Evolutionary conservation across 2,329 filamentous ascomycete genomes (phyloP).

Genomic region (Ceratocystiopsis minuta): DNA sequence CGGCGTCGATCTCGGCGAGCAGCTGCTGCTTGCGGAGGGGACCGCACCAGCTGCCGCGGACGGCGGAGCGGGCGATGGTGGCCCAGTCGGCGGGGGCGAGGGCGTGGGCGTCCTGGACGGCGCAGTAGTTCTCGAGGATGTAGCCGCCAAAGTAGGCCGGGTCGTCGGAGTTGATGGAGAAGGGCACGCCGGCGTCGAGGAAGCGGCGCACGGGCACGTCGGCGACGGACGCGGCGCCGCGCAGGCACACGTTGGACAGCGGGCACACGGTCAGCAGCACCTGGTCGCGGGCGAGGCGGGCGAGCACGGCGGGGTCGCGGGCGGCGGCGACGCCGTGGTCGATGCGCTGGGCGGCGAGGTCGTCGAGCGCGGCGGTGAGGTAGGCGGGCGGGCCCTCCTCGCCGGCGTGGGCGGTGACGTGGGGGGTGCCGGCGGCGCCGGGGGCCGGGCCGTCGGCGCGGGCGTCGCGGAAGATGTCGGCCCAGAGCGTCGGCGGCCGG

Average conservation of each 20-base stretch:
- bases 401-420: constrained; percentile 56
- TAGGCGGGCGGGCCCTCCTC: constrained; percentile 56
- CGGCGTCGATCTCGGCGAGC: constrained; percentile 25
- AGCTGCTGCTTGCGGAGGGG: constrained; percentile 43
- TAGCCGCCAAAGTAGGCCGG: constrained; percentile 63
- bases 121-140: constrained; percentile 57
- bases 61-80: constrained; percentile 39
- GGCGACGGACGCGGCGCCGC: constrained; percentile 32
- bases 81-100: constrained; percentile 49
- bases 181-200: constrained; percentile 43
- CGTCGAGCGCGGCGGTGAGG: constrained; percentile 44
- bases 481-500: constrained; percentile 33
- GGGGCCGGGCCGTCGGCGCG: constrained; percentile 21
- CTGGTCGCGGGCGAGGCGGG: constrained; percentile 34
- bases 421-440: constrained; percentile 15
- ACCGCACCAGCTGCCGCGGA: constrained; percentile 53
- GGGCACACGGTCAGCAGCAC: constrained; percentile 56
- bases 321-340: constrained; percentile 55
- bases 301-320: constrained; percentile 39
- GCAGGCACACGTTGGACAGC: constrained; percentile 49
- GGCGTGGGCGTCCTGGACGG: constrained; percentile 53
- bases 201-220: constrained; percentile 45
- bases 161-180: constrained; percentile 59
- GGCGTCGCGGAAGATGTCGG: constrained; percentile 40
- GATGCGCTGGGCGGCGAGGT: constrained; percentile 45